Evolutionary conservation across 2,329 filamentous ascomycete genomes (phyloP), one percentile per base, ranked within the genome.

Genomic region (Microsporum ferrugineum): DNA sequence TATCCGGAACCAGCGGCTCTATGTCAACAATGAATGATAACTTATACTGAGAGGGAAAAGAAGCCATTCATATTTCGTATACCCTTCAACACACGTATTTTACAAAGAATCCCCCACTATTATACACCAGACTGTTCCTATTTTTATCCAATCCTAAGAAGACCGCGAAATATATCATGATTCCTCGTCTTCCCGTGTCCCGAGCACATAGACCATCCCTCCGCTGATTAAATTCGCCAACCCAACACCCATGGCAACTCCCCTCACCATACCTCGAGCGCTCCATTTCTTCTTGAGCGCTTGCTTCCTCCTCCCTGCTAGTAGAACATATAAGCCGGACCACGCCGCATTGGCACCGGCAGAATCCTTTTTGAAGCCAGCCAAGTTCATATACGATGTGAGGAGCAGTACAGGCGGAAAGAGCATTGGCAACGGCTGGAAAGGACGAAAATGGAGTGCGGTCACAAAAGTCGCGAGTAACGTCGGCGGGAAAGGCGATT

Each of bases 351-450:
- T 84, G 3, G 86, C 77, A 4, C 85, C 85, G 0, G 84, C 85
- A 23, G 79, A 78, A 67, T 88, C 86, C 57, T 80, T 81, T 69
- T 83, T 82, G 74, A 81, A 86, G 62, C 79, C 79, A 64, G 79
- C 79, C 34, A 88, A 68, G 69, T 87, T 88, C 51, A 87, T 75
- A 68, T 88, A 88, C 61, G 82, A 82, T 58, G 81, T 81, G 74
- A 87, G 85, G 62, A 88, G 78, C 2, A 88, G 77, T 61, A 86
- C 75, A 1, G 85, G 84, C 3, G 85, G 81, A 70, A 88, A 88
- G 64, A 85, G 72, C 80, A 88, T 84, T 2, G 85, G 85, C 0
- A 88, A 76, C 5, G 78, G 69, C 69, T 85, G 84, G 71, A 86
- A 84, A 5, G 86, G 85, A n/a, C 83, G 82, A 49, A 81, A 76